These are phyloP conservation scores for Cucumis cinereus DNA, from an alignment of 306 rosid genomes.

Conservation along the genomic window DNA sequence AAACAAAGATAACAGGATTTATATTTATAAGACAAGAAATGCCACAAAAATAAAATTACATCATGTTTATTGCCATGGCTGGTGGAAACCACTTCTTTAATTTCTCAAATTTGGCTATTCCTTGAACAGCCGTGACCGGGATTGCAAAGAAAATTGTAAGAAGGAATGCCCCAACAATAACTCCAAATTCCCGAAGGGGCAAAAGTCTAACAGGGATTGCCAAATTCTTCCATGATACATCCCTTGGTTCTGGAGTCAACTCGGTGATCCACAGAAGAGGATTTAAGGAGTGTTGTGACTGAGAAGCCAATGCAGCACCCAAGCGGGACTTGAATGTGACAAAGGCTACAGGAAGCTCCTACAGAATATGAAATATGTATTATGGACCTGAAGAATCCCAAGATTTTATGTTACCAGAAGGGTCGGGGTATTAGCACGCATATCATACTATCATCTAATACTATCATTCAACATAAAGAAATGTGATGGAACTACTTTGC, in stretches of 20 bases:
- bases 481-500: background rate
- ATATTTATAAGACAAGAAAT: background rate
- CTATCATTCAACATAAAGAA: background rate
- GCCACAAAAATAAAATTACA: constrained; percentile 35
- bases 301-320: constrained; percentile 61
- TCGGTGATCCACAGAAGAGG: constrained; percentile 78
- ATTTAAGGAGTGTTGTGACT: constrained; percentile 65
- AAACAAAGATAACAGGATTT: background rate
- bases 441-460: background rate
- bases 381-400: background rate
- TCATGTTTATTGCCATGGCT: constrained; percentile 61
- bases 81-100: constrained; percentile 94
- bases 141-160: constrained; percentile 78
- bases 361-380: background rate
- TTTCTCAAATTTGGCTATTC: constrained; percentile 80
- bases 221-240: constrained; percentile 87
- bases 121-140: constrained; percentile 93
- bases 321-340: constrained; percentile 71
- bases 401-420: background rate
- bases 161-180: constrained; percentile 49
- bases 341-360: constrained; percentile 82
- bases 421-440: background rate
- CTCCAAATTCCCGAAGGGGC: constrained; percentile 52
- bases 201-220: constrained; percentile 36
- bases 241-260: constrained; percentile 82